phyloP scores from a whole-genome alignment of 225 moss, liverwort and hornwort genomes.

The Rhytidiadelphus loreus region DNA sequence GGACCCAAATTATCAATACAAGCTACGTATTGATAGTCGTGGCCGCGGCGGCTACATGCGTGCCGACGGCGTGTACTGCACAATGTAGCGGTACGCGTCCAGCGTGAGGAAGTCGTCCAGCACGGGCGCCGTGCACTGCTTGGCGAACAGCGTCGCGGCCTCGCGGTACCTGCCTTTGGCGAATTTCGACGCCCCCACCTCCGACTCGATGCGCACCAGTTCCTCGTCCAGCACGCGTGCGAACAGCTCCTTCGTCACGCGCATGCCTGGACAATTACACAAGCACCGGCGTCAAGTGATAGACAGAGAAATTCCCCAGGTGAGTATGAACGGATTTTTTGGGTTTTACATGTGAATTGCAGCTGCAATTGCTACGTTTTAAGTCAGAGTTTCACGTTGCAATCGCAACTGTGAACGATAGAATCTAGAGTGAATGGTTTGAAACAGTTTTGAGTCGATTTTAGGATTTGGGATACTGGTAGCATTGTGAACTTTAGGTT shows the following conservation, averaged over 20 bases:
- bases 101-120: conserved; percentile 77
- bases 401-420: not conserved
- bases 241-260: conserved; percentile 59
- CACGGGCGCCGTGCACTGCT: conserved; percentile 52
- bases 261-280: conserved; percentile 14
- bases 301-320: not conserved
- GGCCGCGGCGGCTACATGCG: conserved; percentile 24
- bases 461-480: not conserved
- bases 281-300: not conserved
- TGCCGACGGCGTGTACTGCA: conserved; percentile 33
- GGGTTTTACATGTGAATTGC: not conserved
- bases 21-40: not conserved
- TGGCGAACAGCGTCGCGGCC: conserved; percentile 61
- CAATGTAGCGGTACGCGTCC: conserved; percentile 63
- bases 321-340: not conserved
- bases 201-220: conserved; percentile 43
- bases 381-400: not conserved
- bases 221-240: conserved; percentile 61
- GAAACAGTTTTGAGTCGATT: not conserved
- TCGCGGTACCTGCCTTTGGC: conserved; percentile 46
- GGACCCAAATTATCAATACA: not conserved
- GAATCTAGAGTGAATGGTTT: not conserved
- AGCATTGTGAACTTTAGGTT: not conserved
- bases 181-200: conserved; percentile 52
- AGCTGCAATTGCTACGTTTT: not conserved